Evolutionary conservation across 1,284 basidiomycete genomes (phyloP).

Genomic region (Ganoderma leucocontextum): DNA sequence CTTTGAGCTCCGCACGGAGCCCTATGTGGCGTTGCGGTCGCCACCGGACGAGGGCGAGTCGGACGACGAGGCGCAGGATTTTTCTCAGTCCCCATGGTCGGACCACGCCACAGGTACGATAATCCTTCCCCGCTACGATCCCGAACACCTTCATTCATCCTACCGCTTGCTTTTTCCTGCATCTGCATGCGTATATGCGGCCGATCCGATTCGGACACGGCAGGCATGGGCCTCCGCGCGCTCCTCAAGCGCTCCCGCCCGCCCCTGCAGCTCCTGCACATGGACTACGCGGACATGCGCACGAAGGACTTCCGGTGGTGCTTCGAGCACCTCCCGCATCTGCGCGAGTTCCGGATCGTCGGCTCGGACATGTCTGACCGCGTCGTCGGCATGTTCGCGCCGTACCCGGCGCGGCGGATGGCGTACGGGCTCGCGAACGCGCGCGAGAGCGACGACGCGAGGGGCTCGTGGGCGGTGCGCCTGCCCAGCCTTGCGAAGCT

Average conservation of each 20-base stretch:
- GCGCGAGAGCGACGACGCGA: conserved; percentile 17
- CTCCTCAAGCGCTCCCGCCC: conserved; percentile 66
- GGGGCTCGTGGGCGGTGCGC: conserved; percentile 45
- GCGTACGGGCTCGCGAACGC: conserved; percentile 21
- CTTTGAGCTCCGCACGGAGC: conserved; percentile 48
- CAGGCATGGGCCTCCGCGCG: conserved; percentile 75
- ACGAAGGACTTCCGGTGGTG: conserved; percentile 78
- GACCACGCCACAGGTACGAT: conserved; percentile 63
- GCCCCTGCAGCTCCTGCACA: conserved; percentile 68
- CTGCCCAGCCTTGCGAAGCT: conserved; percentile 62
- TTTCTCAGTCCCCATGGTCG: conserved; percentile 76
- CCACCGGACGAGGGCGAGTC: conserved; percentile 64
- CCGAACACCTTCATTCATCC: not conserved
- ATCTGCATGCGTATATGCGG: not conserved
- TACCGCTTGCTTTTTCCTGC: not conserved
- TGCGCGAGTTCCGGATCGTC: conserved; percentile 73
- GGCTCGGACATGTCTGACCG: conserved; percentile 82
- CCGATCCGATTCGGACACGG: not conserved
- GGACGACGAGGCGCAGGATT: conserved; percentile 75
- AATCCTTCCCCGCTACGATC: not conserved
- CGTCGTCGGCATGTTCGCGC: conserved; percentile 65
- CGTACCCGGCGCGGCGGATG: conserved; percentile 40
- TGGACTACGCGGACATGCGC: conserved; percentile 82
- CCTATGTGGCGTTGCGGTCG: conserved; percentile 29
- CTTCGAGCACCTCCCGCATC: conserved; percentile 59